Conservation (phyloP, 202 grass and related monocot species). For the Tripidium arundinaceum region DNA sequence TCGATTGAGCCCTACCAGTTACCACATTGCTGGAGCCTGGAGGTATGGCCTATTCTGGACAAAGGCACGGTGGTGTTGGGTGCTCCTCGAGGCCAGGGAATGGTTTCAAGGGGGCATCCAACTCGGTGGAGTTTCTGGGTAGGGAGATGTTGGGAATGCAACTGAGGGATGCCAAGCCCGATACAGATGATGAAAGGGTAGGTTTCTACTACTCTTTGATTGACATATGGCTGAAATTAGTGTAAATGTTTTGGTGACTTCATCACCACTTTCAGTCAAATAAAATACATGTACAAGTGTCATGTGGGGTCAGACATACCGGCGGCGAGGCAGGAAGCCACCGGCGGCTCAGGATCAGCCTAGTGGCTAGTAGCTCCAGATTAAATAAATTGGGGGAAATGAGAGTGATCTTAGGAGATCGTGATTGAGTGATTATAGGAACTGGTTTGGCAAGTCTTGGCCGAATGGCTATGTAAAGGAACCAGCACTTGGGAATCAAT, state of each 20-base stretch:
- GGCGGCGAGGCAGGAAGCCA: no score
- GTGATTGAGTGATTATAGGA: no score
- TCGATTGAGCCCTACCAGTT: not conserved
- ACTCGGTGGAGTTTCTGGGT: conserved; percentile 71
- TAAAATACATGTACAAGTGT: not conserved
- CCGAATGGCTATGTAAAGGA: no score
- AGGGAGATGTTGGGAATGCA: conserved; percentile 82
- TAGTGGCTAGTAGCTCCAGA: no score
- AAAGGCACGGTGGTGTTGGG: conserved; percentile 55
- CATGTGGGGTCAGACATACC: no score
- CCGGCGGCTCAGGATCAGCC: no score
- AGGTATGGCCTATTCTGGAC: conserved; percentile 51
- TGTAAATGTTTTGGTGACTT: not conserved
- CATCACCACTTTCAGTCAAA: conserved; percentile 3
- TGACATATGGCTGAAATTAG: conserved; percentile 1
- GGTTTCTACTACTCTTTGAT: conserved; percentile 21
- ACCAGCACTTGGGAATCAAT: no score
- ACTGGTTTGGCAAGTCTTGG: no score
- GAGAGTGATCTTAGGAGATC: no score
- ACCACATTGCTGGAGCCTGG: not conserved
- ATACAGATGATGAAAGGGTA: conserved; percentile 70
- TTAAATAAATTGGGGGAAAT: no score
- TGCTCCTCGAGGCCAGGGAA: conserved; percentile 53
- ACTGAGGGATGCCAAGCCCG: conserved; percentile 57
- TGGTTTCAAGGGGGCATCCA: conserved; percentile 53